A percentile compares a stretch with the other conserved stretches of the same genome.
Conservation (phyloP, 352 stramenopile species). For the Blastocystis sp. region DNA sequence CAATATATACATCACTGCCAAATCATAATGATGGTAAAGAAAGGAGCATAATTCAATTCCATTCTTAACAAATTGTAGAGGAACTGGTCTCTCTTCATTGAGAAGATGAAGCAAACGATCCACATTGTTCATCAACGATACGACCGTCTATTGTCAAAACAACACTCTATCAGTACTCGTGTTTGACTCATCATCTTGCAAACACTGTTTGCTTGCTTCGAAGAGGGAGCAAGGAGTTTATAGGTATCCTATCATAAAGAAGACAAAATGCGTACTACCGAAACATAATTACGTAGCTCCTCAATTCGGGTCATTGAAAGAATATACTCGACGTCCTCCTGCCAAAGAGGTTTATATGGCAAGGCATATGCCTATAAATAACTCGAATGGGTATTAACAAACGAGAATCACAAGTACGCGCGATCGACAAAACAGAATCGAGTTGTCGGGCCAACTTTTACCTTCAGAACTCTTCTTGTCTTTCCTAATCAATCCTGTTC, state of each 20-base stretch:
- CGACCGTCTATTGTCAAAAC: neutral
- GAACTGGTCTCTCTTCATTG: constrained; percentile 17
- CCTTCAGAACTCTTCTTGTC: neutral
- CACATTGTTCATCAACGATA: neutral
- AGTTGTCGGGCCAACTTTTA: neutral
- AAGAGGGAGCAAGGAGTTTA: neutral
- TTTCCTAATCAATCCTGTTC: constrained; percentile 15
- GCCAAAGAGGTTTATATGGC: neutral
- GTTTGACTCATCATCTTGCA: neutral
- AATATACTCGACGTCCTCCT: neutral
- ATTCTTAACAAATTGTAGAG: constrained; percentile 52
- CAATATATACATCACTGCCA: neutral
- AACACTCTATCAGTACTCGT: neutral
- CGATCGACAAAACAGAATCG: constrained; percentile 24
- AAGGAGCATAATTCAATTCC: neutral
- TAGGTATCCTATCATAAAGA: neutral
- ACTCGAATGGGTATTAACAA: neutral
- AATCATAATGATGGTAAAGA: neutral
- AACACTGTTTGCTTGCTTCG: neutral
- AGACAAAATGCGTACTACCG: neutral
- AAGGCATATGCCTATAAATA: constrained; percentile 20
- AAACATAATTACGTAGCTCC: neutral
- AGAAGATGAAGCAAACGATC: constrained; percentile 10
- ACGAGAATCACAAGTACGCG: constrained; percentile 39
- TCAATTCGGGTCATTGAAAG: constrained; percentile 21